Percentiles rank a stretch among this genome's conserved stretches.
Conservation (phyloP, 495 filamentous ascomycete species). For the Xylaria bambusicola region DNA sequence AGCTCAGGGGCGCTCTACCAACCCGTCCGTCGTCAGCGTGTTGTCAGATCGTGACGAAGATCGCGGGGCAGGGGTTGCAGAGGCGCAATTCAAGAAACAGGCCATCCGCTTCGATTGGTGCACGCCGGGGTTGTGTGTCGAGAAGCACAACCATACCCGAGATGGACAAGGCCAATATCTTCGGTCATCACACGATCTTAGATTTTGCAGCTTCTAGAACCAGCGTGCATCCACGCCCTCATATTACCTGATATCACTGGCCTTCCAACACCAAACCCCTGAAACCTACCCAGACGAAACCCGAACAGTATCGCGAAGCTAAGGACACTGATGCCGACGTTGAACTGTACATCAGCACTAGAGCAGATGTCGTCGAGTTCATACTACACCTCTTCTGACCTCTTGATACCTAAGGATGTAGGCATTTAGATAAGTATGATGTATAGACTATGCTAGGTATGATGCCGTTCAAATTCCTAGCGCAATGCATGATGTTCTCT, state of each 20-base stretch:
- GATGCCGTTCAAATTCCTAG: neutral
- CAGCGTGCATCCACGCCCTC: slow-evolving; percentile 14
- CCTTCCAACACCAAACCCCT: slow-evolving; percentile 22
- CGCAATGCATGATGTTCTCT: slow-evolving; percentile 2
- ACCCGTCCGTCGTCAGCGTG: neutral
- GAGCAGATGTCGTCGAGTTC: too few relatives aligned
- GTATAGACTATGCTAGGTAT: too few relatives aligned
- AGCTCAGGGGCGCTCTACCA: neutral
- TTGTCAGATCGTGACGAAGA: slow-evolving; percentile 5
- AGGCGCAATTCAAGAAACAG: slow-evolving; percentile 7
- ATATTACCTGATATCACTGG: slow-evolving; percentile 19
- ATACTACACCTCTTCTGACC: too few relatives aligned
- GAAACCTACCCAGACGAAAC: neutral
- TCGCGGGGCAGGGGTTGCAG: slow-evolving; percentile 15
- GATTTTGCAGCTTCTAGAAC: slow-evolving; percentile 22
- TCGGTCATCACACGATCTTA: slow-evolving; percentile 20
- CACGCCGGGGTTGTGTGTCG: slow-evolving; percentile 9
- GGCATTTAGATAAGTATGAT: too few relatives aligned
- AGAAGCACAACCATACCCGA: slow-evolving; percentile 17
- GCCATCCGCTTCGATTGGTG: slow-evolving; percentile 15
- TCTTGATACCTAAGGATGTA: too few relatives aligned
- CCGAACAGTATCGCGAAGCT: too few relatives aligned
- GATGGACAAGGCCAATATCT: slow-evolving; percentile 17
- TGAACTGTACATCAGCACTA: too few relatives aligned
- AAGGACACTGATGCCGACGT: too few relatives aligned